Base-by-base conservation (phyloP, 148 eudicot species). In the Vaccinium vitisidaea region DNA sequence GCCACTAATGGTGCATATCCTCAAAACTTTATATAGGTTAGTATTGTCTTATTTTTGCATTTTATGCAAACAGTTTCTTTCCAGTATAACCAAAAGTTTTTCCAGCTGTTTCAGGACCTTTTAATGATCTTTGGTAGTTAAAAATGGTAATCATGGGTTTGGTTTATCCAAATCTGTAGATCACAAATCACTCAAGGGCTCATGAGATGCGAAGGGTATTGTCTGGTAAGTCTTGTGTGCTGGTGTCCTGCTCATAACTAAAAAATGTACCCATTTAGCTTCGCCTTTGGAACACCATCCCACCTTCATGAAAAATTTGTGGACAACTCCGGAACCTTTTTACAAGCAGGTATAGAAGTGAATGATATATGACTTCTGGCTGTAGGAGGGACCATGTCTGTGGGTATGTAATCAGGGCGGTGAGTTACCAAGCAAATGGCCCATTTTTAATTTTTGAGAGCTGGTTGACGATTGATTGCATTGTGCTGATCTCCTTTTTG, bases 1-100 rank as follows among this genome's bases (percentile, higher is more conserved):
- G 83, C 79, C 78, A n/a, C n/a, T 54, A 73, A 50, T 71, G 18
- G 52, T 12, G 84, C 46, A 53, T 58, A 58, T 73, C n/a, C 53
- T 83, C 49, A 69, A 82, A 48, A 13, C 27, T 49, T 30, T 70
- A 19, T 52, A 12, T 11, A 13, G 8, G n/a, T 15, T 30, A 43
- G 18, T 3, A 50, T 27, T 25, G 10, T 21, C 12, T 79, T n/a
- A 19, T 78, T 78, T 61, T 53, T 8, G 7, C 18, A 16, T 10
- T 59, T 59, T 0, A 19, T 1, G 54, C 9, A 61, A 19, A 39
- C 43, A 5, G n/a, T 80, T 80, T 43, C 21, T 67, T 80, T 59
- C 21, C 73, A 43, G 2, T 49, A 36, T 21, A 36, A 56, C 46
- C 39, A 19, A 18, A 8, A 8, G 1, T 9, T 21, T 80, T 80